Percentiles rank a stretch among this genome's conserved stretches.
phyloP scores from a whole-genome alignment of 495 filamentous ascomycete species.

The Neurospora terricola region DNA sequence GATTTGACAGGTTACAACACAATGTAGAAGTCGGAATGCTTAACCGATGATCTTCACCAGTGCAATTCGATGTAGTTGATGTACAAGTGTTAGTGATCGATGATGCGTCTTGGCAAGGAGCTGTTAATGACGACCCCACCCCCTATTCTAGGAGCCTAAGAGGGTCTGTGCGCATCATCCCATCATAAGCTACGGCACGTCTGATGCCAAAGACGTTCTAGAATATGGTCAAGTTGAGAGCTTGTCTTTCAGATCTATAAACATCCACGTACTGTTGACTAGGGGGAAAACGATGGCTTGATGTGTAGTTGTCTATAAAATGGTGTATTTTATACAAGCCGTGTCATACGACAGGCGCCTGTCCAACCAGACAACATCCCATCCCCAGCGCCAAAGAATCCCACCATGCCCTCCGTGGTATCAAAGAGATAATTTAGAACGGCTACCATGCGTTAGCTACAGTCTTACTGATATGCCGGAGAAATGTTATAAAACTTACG shows the following conservation, averaged over 20 bases:
- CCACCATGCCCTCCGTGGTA: neutral
- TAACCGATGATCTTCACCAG: no score
- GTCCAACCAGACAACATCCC: neutral
- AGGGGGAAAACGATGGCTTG: neutral
- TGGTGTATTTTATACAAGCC: conserved; percentile 14
- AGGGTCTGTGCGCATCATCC: neutral
- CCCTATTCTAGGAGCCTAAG: neutral
- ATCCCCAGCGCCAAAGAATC: conserved; percentile 1
- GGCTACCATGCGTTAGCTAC: conserved; percentile 21
- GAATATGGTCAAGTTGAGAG: neutral
- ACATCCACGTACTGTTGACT: neutral
- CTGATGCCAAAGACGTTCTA: neutral
- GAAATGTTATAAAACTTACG: conserved; percentile 21
- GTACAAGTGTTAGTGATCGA: neutral
- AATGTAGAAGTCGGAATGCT: neutral
- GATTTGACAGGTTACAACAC: neutral
- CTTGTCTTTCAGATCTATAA: neutral
- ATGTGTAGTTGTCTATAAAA: conserved; percentile 11
- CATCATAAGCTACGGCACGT: neutral
- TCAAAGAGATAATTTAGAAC: conserved; percentile 26
- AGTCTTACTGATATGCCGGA: neutral
- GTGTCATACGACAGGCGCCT: neutral
- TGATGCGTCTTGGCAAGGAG: neutral
- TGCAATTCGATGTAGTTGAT: neutral
- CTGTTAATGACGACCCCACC: neutral